Conservation (phyloP, 1,139 yeast species). For the Yamadazyma aaseri region DNA sequence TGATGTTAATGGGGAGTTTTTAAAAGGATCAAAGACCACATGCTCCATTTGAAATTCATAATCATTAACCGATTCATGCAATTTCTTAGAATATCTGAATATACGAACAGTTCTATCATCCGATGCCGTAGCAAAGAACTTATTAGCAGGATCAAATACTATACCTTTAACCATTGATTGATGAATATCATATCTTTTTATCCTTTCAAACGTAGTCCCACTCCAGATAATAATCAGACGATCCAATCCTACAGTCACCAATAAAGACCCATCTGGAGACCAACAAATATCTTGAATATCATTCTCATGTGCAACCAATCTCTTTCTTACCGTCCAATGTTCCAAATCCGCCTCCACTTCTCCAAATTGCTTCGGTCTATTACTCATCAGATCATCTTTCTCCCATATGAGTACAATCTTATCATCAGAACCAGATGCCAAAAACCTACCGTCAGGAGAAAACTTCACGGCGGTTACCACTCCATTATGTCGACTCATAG, state of each 20-base stretch:
- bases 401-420: conserved; percentile 92
- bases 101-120: conserved; percentile 91
- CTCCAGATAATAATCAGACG: conserved; percentile 92
- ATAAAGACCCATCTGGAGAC: conserved; percentile 90
- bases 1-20: conserved; percentile 86
- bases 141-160: conserved; percentile 96
- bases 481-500: conserved; percentile 86
- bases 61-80: conserved; percentile 57
- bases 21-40: conserved; percentile 78
- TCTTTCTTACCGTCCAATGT: conserved; percentile 89
- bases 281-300: conserved; percentile 97
- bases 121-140: conserved; percentile 94
- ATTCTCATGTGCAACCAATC: conserved; percentile 93
- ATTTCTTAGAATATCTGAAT: conserved; percentile 72
- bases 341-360: conserved; percentile 67
- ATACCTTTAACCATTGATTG: conserved; percentile 96
- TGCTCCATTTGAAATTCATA: conserved; percentile 85
- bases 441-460: conserved; percentile 85
- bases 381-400: conserved; percentile 61
- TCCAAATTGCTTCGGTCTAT: conserved; percentile 45
- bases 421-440: conserved; percentile 96
- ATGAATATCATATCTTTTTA: conserved; percentile 87
- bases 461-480: conserved; percentile 92
- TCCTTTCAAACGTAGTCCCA: conserved; percentile 85
- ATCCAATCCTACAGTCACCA: conserved; percentile 93